Evolutionary conservation across 176 grass and related monocot genomes (phyloP).

Genomic region (Rhynchospora pubera): DNA sequence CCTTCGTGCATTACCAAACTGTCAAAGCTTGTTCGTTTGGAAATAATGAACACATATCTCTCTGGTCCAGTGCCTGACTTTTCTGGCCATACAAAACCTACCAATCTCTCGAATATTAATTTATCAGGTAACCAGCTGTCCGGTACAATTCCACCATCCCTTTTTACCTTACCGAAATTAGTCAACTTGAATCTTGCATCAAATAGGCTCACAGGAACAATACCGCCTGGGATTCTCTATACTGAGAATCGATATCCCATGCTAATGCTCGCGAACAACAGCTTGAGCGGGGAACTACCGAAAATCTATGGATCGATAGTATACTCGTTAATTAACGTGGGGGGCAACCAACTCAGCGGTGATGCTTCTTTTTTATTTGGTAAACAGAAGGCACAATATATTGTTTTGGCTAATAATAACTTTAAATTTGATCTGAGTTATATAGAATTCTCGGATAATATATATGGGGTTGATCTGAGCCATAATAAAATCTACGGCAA

Average conservation of each 20-base stretch:
- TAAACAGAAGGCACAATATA: neutral
- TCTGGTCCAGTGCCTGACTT: neutral
- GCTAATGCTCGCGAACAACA: too few species aligned
- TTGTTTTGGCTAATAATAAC: neutral
- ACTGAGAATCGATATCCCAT: too few species aligned
- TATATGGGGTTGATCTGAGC: neutral
- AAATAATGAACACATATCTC: neutral
- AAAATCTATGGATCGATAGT: neutral
- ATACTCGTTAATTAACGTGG: neutral
- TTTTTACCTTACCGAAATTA: too few species aligned
- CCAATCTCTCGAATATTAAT: neutral
- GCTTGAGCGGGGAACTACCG: too few species aligned
- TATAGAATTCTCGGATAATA: neutral
- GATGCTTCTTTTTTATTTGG: slow-evolving; percentile 12
- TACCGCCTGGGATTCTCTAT: too few species aligned
- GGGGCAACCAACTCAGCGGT: neutral
- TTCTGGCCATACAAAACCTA: neutral
- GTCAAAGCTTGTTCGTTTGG: neutral
- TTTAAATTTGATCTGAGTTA: slow-evolving; percentile 9
- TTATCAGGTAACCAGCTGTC: neutral
- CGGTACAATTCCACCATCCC: neutral
- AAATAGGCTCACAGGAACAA: too few species aligned
- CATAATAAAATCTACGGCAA: slow-evolving; percentile 13
- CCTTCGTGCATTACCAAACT: neutral
- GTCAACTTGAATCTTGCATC: too few species aligned